phyloP scores from a whole-genome alignment of 2,329 filamentous ascomycete genomes.

The Albophoma yamanashiensis region DNA sequence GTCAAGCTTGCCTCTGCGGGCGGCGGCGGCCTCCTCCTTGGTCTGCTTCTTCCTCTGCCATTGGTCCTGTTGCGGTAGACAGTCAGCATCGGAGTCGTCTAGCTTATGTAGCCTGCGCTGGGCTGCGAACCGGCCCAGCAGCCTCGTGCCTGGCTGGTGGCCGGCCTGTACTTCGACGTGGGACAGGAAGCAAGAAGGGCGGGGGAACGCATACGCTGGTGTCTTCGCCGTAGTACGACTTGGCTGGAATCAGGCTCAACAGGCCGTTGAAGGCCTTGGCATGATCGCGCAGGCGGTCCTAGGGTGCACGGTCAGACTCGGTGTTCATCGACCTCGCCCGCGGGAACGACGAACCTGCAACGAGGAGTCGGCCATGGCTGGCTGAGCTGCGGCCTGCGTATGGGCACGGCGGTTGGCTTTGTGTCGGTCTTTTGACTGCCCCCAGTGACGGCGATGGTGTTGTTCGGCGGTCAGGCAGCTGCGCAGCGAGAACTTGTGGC shows the following conservation, averaged over 20 bases:
- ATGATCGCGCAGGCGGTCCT: slow-evolving; percentile 48
- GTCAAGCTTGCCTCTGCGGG: slow-evolving; percentile 81
- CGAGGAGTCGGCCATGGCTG: slow-evolving; percentile 30
- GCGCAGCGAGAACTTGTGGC: neutral
- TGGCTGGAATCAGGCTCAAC: slow-evolving; percentile 78
- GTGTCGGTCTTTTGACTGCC: neutral
- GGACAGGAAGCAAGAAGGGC: neutral
- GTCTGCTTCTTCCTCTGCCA: slow-evolving; percentile 93
- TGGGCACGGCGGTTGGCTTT: neutral
- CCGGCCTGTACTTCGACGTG: neutral
- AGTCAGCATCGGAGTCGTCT: neutral
- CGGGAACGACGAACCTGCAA: slow-evolving; percentile 33
- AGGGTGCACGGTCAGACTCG: slow-evolving; percentile 6
- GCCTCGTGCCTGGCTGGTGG: neutral
- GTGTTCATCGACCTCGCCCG: slow-evolving; percentile 2
- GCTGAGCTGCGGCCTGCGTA: neutral
- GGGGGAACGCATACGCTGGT: slow-evolving; percentile 53
- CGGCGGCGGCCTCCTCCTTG: slow-evolving; percentile 73
- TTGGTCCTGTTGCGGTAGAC: slow-evolving; percentile 55
- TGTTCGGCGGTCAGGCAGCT: neutral
- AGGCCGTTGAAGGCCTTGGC: slow-evolving; percentile 77
- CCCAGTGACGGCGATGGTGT: neutral
- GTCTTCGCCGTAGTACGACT: slow-evolving; percentile 83
- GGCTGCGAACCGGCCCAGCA: neutral
- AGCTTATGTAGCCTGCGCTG: neutral